Evolutionary conservation across 75 land plant genomes (phyloP).

Genomic region (Pinus tabuliformis): DNA sequence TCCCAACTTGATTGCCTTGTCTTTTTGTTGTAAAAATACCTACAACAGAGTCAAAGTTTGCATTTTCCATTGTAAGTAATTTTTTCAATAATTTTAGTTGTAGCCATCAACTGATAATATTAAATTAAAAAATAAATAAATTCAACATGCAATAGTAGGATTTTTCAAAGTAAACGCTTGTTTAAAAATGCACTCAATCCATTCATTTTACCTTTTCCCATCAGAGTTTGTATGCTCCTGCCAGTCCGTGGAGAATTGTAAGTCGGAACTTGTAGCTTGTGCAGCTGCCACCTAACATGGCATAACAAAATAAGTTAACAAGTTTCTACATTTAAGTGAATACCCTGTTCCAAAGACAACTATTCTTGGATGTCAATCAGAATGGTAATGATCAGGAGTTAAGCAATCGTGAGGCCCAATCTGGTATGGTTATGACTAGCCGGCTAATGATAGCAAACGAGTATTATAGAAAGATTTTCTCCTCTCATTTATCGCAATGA

Average conservation of each 20-base stretch:
- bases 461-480: neutral
- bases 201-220: conserved; percentile 60
- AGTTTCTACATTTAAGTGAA: neutral
- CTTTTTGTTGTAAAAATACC: conserved; percentile 91
- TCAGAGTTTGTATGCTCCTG: conserved; percentile 71
- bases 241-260: conserved; percentile 57
- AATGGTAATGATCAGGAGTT: neutral
- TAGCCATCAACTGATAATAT: neutral
- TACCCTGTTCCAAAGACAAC: neutral
- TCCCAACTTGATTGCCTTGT: conserved; percentile 94
- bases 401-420: neutral
- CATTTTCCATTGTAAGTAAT: neutral
- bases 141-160: neutral
- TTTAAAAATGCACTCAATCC: neutral
- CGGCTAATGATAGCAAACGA: neutral
- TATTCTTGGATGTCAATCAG: neutral
- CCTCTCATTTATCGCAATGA: neutral
- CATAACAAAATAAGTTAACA: neutral
- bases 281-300: conserved; percentile 20
- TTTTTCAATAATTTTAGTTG: neutral
- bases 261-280: conserved; percentile 10
- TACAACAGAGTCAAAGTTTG: conserved; percentile 13
- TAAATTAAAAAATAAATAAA: no score
- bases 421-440: neutral
- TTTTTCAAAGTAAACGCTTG: neutral